Conservation (phyloP, 306 rosid species). For the Dryas drummondii region DNA sequence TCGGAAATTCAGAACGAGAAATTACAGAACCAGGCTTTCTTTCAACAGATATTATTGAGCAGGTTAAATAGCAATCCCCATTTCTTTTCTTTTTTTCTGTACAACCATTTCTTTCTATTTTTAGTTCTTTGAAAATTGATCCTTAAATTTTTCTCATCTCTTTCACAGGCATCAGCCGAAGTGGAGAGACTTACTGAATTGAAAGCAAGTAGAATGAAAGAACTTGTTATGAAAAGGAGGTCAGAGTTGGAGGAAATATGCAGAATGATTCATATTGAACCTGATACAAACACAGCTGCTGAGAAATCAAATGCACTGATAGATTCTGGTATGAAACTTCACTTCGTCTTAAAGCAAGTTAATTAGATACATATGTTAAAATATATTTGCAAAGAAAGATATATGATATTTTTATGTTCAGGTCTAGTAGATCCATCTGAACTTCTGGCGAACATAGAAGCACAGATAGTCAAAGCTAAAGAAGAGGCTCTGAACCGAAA, state of each 20-base stretch:
- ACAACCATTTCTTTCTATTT: slow-evolving; percentile 1
- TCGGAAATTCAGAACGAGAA: slow-evolving; percentile 58
- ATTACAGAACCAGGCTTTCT: slow-evolving; percentile 69
- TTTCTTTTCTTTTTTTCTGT: not conserved
- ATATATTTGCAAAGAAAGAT: not conserved
- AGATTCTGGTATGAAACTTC: slow-evolving; percentile 65
- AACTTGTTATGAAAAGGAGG: slow-evolving; percentile 88
- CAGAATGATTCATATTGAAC: slow-evolving; percentile 73
- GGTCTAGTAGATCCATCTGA: slow-evolving; percentile 93
- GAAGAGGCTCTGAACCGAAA: slow-evolving; percentile 83
- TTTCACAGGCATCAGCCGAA: slow-evolving; percentile 77
- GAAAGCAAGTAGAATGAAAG: slow-evolving; percentile 96
- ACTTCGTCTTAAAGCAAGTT: not conserved
- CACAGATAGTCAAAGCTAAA: slow-evolving; percentile 69
- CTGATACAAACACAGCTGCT: slow-evolving; percentile 80
- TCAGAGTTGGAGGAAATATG: slow-evolving; percentile 85
- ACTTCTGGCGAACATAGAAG: slow-evolving; percentile 81
- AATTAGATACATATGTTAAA: not conserved
- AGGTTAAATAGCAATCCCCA: slow-evolving; percentile 48
- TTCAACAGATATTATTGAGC: slow-evolving; percentile 65
- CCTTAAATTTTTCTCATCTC: slow-evolving; percentile 15
- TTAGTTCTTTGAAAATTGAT: slow-evolving; percentile 1
- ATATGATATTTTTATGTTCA: slow-evolving; percentile 29
- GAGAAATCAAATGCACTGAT: slow-evolving; percentile 92
- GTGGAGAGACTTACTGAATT: slow-evolving; percentile 78